These are phyloP conservation scores for Quercus berberidifolia DNA, from an alignment of 306 rosid genomes.

Conservation along the genomic window DNA sequence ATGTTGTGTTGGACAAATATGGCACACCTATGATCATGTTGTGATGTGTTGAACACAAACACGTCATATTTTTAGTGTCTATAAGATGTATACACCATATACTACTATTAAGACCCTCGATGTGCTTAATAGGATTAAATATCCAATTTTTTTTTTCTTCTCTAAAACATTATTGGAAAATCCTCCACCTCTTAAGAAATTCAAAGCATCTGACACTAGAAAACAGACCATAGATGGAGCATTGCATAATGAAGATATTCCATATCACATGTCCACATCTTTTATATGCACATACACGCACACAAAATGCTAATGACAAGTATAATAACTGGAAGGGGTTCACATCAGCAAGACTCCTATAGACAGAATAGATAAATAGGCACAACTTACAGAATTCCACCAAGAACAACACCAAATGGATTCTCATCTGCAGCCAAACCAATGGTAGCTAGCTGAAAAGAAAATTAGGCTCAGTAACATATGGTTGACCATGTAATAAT, in stretches of 20 bases:
- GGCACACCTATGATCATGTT: background rate
- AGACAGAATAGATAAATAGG: constrained; percentile 4
- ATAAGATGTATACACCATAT: background rate
- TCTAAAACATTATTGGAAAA: background rate
- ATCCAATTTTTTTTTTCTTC: background rate
- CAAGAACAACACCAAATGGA: constrained; percentile 90
- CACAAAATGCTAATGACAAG: background rate
- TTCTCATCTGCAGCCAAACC: constrained; percentile 96
- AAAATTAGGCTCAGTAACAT: constrained; percentile 16
- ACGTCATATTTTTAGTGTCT: background rate
- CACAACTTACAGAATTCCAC: constrained; percentile 81
- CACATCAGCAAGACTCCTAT: constrained; percentile 1
- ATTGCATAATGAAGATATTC: background rate
- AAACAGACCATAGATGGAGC: background rate
- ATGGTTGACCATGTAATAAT: background rate
- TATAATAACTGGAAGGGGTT: background rate
- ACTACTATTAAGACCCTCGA: background rate
- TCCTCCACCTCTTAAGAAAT: background rate
- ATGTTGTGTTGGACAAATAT: too few relatives aligned
- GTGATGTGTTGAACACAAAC: background rate
- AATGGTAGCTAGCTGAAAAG: constrained; percentile 82
- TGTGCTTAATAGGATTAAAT: background rate
- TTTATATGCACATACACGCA: background rate
- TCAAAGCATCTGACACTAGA: background rate
- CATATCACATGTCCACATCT: background rate